Base-by-base conservation (phyloP, 2,329 filamentous ascomycete species). In the Balansia obtecta region DNA sequence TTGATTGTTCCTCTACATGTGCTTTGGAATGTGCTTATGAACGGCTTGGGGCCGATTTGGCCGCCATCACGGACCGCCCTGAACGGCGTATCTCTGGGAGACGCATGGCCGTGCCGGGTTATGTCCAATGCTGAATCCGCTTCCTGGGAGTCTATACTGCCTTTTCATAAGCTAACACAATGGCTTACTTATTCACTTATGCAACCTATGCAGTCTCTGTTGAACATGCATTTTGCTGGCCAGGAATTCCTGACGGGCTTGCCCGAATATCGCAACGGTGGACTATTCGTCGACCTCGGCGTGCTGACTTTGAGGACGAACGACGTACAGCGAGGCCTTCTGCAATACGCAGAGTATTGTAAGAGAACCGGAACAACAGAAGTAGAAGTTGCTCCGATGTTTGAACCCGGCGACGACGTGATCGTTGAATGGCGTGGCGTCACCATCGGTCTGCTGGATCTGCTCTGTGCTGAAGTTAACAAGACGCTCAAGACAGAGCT, bases 161-260 rank as follows among this genome's bases (percentile, higher is more conserved):
- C 89, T 0, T 95, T 95, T 71, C 90, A 96, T 72, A 95, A 95
- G 69, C 77, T 95, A 37, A 94, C 89, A 0, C 89, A 95, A 66
- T 96, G 90, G 90, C 82, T 96, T 50, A 88, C 86, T 46, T 95
- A 95, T 68, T 95, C 88, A 2, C 77, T 96, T 50, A 94, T 94
- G 86, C 84, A 89, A 22, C 89, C 89, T 0, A 94, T 95, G 84
- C 80, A 83, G 50, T 86, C 82, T 56, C 68, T 95, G 20, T 80
- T 95, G 59, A 79, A 85, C 51, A 82, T 94, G 52, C 81, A 88
- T 56, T 93, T 93, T 65, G 82, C 85, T 3, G 88, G 88, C 42
- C 80, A 81, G 1, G 86, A 94, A 54, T 75, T 94, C 7, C 75
- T 95, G 56, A 96, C 90, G 0, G 90, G 88, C 20, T 73, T 96